phyloP scores from a whole-genome alignment of 1,284 basidiomycete genomes.

The Cerrena zonata region DNA sequence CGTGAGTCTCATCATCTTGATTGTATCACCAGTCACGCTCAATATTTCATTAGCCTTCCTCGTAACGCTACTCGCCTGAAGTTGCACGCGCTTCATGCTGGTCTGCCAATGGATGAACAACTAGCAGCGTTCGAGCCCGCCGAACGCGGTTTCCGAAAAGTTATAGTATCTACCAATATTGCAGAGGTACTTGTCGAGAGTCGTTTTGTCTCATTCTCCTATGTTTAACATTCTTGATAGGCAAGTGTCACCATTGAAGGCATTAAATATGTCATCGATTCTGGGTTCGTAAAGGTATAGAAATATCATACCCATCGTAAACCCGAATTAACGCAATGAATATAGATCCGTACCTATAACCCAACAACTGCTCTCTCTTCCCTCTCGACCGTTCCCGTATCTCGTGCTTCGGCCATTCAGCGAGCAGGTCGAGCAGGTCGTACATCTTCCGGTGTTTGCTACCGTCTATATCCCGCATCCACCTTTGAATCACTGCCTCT shows the following conservation, averaged over 20 bases:
- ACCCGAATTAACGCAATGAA: too few species aligned
- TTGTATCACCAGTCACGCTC: conserved; percentile 9
- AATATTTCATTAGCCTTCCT: conserved; percentile 50
- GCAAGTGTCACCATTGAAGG: conserved; percentile 96
- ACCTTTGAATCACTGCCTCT: conserved; percentile 53
- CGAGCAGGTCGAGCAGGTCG: conserved; percentile 87
- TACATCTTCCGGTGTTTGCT: conserved; percentile 85
- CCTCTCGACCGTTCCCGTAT: conserved; percentile 74
- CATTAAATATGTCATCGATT: conserved; percentile 91
- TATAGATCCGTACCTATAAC: conserved; percentile 80
- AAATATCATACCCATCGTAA: too few species aligned
- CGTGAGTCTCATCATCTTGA: conserved; percentile 41
- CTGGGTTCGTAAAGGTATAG: conserved; percentile 90
- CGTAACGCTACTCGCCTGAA: conserved; percentile 53
- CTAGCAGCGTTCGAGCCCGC: conserved; percentile 76
- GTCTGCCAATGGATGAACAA: conserved; percentile 82
- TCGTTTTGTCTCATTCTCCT: neutral
- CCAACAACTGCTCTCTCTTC: conserved; percentile 78
- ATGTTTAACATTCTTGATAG: conserved; percentile 31
- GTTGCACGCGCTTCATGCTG: conserved; percentile 82
- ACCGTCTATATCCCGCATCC: conserved; percentile 80
- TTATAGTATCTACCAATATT: conserved; percentile 92
- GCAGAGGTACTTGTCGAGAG: conserved; percentile 66
- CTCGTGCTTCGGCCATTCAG: conserved; percentile 80
- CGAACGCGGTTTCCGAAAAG: conserved; percentile 74